phyloP scores from a whole-genome alignment of 2,329 filamentous ascomycete species.

The Colletotrichum sansevieriae region DNA sequence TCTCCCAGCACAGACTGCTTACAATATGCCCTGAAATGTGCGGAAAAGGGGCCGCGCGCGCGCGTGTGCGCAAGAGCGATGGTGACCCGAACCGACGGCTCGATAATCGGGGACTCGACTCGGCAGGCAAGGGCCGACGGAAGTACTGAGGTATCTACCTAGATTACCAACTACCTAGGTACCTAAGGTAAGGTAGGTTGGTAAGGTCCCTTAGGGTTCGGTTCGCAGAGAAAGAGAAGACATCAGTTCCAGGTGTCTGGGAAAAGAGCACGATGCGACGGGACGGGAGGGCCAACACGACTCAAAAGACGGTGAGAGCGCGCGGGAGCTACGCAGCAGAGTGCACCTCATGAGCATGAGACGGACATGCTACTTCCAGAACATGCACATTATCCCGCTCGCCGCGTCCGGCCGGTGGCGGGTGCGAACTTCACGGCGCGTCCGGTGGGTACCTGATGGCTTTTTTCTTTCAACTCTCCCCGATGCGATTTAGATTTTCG shows the following conservation, averaged over 20 bases:
- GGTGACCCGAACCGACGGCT: slow-evolving; percentile 8
- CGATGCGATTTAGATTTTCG: neutral
- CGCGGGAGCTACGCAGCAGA: slow-evolving; percentile 26
- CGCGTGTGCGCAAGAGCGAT: too few species aligned
- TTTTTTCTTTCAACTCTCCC: neutral
- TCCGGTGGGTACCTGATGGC: slow-evolving; percentile 14
- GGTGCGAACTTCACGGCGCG: slow-evolving; percentile 17
- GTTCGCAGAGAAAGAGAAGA: slow-evolving; percentile 11
- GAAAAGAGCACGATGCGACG: slow-evolving; percentile 2
- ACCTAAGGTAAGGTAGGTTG: too few species aligned
- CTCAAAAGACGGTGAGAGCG: slow-evolving; percentile 38
- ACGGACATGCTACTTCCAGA: slow-evolving; percentile 26
- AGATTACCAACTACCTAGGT: too few species aligned
- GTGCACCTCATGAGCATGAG: neutral
- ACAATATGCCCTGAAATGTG: neutral
- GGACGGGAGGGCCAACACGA: too few species aligned
- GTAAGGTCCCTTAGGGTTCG: slow-evolving; percentile 3
- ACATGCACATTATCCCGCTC: slow-evolving; percentile 10
- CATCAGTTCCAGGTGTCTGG: slow-evolving; percentile 23
- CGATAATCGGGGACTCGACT: neutral
- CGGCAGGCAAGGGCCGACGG: slow-evolving; percentile 10
- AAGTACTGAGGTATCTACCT: neutral
- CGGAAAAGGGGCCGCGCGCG: neutral
- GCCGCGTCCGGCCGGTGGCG: slow-evolving; percentile 30
- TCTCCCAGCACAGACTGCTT: slow-evolving; percentile 11